Evolutionary conservation across 202 grass and related monocot species (phyloP).

Genomic region (Schoenoplectus tabernaemontani): DNA sequence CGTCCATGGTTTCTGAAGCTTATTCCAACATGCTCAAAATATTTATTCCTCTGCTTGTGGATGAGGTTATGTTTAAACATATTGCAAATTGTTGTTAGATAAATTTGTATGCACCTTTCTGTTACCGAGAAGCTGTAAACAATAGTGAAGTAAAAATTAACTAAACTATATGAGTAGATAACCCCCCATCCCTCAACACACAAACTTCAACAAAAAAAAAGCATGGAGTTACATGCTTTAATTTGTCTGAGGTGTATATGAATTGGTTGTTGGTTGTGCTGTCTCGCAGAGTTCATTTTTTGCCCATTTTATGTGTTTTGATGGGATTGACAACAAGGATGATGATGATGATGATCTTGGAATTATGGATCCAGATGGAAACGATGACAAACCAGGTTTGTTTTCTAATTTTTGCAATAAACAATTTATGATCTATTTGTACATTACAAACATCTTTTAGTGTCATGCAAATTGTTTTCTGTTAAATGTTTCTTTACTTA

Average conservation of each 20-base stretch:
- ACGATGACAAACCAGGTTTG: conserved; percentile 68
- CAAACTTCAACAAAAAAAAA: neutral
- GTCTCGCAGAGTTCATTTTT: conserved; percentile 92
- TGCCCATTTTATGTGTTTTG: conserved; percentile 99
- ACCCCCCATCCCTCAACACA: neutral
- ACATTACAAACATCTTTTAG: neutral
- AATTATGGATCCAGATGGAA: conserved; percentile 84
- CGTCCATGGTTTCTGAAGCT: conserved; percentile 93
- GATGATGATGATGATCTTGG: conserved; percentile 62
- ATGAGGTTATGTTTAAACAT: conserved; percentile 51
- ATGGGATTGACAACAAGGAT: conserved; percentile 53
- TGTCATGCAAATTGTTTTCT: neutral
- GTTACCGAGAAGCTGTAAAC: too few species aligned
- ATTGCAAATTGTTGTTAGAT: conserved; percentile 7
- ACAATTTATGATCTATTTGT: neutral
- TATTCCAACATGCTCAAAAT: conserved; percentile 99
- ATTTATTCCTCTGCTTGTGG: conserved; percentile 97
- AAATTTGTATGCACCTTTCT: neutral
- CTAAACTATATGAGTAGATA: neutral
- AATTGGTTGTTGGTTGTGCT: conserved; percentile 13
- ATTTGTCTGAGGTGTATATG: neutral
- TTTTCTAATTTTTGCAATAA: conserved; percentile 23
- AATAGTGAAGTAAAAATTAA: neutral
- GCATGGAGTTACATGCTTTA: neutral
- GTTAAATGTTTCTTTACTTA: conserved; percentile 16